These are phyloP conservation scores for Naganishia albida DNA, from an alignment of 1,284 basidiomycete genomes.

Conservation along the genomic window DNA sequence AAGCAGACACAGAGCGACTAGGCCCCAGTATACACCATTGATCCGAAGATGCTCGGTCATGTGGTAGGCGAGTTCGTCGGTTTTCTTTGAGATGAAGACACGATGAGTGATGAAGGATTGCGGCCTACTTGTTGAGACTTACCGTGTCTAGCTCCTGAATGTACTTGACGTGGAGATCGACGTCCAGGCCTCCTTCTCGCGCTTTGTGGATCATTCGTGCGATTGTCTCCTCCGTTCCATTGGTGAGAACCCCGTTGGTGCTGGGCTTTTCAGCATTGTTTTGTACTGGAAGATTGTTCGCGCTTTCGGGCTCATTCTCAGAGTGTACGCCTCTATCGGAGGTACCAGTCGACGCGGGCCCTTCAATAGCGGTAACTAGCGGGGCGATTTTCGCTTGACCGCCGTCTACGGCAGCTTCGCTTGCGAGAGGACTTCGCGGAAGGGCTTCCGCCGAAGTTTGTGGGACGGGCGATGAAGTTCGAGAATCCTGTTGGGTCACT, in stretches of 20 bases:
- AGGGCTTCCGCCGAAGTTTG: background rate
- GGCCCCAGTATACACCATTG: conserved; percentile 96
- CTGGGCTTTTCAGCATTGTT: background rate
- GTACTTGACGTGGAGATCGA: conserved; percentile 66
- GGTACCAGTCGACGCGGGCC: background rate
- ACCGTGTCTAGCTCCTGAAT: conserved; percentile 73
- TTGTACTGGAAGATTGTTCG: background rate
- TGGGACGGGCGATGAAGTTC: background rate
- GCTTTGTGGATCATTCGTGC: conserved; percentile 12
- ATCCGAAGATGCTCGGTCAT: conserved; percentile 89
- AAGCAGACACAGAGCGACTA: conserved; percentile 83
- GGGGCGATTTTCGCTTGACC: too few species aligned
- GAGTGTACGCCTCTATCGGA: background rate
- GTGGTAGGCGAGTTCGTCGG: conserved; percentile 87
- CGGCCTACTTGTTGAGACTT: conserved; percentile 24
- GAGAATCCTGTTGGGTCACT: background rate
- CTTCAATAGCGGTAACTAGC: too few species aligned
- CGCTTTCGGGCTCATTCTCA: background rate
- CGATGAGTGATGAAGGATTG: background rate
- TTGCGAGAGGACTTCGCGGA: too few species aligned
- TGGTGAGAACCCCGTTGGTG: background rate
- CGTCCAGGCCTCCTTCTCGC: conserved; percentile 43
- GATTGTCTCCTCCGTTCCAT: background rate
- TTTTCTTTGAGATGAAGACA: conserved; percentile 63
- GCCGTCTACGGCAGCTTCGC: too few species aligned